These are phyloP conservation scores for Amylostereum areolatum DNA, from an alignment of 1,284 basidiomycete species.

Conservation along the genomic window DNA sequence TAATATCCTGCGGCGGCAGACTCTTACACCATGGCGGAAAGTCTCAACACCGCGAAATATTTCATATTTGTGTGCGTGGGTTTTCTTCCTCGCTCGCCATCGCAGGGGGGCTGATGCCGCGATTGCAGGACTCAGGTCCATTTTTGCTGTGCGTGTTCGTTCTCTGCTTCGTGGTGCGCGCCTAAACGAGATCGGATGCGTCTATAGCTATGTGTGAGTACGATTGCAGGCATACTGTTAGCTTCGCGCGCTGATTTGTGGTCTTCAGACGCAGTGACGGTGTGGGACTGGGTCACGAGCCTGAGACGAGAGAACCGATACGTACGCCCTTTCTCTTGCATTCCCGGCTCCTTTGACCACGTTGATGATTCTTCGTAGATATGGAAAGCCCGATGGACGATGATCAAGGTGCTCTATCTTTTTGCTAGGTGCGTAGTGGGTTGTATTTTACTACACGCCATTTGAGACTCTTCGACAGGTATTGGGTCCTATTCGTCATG, in stretches of 20 bases:
- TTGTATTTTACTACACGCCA: background rate
- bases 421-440: background rate
- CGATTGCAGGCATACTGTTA: constrained; percentile 12
- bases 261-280: background rate
- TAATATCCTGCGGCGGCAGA: no score
- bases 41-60: constrained; percentile 11
- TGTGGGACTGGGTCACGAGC: background rate
- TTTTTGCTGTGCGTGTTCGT: background rate
- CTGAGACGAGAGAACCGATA: background rate
- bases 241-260: constrained; percentile 14
- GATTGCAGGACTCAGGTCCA: constrained; percentile 1
- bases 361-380: background rate
- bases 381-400: background rate
- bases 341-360: background rate
- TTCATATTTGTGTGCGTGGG: constrained; percentile 47
- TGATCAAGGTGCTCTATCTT: background rate
- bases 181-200: background rate
- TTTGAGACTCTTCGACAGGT: constrained; percentile 27
- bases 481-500: background rate
- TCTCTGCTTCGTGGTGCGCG: constrained; percentile 8
- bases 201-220: constrained; percentile 68
- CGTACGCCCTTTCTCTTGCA: constrained; percentile 3
- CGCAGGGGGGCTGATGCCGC: constrained; percentile 2
- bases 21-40: no score
- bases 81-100: constrained; percentile 1